Evolutionary conservation across 306 rosid genomes (phyloP), one percentile per base, ranked within the genome.

Genomic region (Alnus rubra): DNA sequence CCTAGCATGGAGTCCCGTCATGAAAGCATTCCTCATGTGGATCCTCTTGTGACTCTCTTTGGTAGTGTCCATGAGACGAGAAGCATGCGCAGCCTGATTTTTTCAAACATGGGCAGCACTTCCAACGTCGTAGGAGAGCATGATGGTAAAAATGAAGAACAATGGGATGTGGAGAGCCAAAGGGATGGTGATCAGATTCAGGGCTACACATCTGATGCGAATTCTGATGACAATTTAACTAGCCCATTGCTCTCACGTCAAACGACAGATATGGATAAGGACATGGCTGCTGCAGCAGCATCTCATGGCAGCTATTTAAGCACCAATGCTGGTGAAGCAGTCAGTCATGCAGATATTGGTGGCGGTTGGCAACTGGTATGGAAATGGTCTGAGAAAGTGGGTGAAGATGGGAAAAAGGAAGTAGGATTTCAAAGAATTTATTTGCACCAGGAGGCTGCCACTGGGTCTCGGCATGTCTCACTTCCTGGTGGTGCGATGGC

Each of bases 281-380:
- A 89, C 76, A 73, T 92, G 86, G 88, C 89, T 73, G 71, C 88
- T 14, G 44, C 44, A 39, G 44, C 44, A 39, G 4, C 44, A 4
- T 4, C 7, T 42, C 91, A 88, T n/a, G 92, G 92, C 7, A 94
- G 90, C 80, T 92, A 89, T 82, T 78, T 86, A 44, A 84, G 84
- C 89, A 80, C 89, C 69, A 81, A 74, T 77, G 87, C 86, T 42
- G 94, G 92, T 28, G 97, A 90, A 23, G 86, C 88, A 65, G 87
- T 58, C 39, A 90, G 97, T 65, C 87, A 84, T 91, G 45, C 98
- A 28, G 97, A 88, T 74, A 94, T 94, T 81, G 98, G 98, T 72
- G 97, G 97, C 19, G 97, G 97, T 71, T 94, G 98, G 98, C 97
- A 94, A 82, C 86, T 94, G 74, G 97, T 97, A 12, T 94, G 97